These are phyloP conservation scores for Elsinoe necatrix DNA, from an alignment of 2,329 filamentous ascomycete species.

Conservation along the genomic window DNA sequence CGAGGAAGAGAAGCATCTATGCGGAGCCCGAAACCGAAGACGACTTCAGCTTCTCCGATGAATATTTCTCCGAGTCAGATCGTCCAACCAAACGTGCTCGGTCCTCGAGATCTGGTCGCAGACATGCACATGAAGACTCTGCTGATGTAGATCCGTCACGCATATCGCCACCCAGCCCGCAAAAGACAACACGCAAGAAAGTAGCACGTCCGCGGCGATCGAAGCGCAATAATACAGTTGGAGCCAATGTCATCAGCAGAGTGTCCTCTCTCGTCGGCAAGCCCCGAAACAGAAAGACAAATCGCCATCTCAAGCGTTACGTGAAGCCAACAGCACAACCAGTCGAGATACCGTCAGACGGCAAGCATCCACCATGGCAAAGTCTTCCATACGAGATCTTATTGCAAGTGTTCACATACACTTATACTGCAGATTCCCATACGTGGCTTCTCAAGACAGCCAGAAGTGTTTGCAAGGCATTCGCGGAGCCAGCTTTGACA, in stretches of 20 bases:
- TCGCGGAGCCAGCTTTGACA: slow-evolving; percentile 30
- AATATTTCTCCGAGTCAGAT: background rate
- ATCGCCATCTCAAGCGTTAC: slow-evolving; percentile 22
- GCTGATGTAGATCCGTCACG: background rate
- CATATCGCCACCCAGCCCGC: background rate
- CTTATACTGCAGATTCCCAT: slow-evolving; percentile 18
- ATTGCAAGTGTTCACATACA: slow-evolving; percentile 29
- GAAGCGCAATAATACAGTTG: background rate
- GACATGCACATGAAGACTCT: background rate
- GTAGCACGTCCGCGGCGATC: background rate
- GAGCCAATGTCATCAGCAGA: slow-evolving; percentile 7
- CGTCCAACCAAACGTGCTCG: background rate
- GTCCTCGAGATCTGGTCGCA: background rate
- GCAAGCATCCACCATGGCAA: slow-evolving; percentile 28
- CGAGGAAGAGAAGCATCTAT: slow-evolving; percentile 29
- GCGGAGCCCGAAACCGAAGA: slow-evolving; percentile 31
- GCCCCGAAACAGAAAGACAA: slow-evolving; percentile 17
- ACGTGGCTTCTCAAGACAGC: slow-evolving; percentile 30
- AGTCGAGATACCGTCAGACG: slow-evolving; percentile 25
- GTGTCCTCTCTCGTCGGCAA: slow-evolving; percentile 11
- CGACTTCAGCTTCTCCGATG: slow-evolving; percentile 22
- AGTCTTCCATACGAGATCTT: slow-evolving; percentile 29
- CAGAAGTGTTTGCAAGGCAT: slow-evolving; percentile 27
- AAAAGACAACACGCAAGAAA: background rate
- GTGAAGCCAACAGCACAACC: slow-evolving; percentile 18